Conservation (phyloP, 345 rosid genomes). For the Citropsis articulata region DNA sequence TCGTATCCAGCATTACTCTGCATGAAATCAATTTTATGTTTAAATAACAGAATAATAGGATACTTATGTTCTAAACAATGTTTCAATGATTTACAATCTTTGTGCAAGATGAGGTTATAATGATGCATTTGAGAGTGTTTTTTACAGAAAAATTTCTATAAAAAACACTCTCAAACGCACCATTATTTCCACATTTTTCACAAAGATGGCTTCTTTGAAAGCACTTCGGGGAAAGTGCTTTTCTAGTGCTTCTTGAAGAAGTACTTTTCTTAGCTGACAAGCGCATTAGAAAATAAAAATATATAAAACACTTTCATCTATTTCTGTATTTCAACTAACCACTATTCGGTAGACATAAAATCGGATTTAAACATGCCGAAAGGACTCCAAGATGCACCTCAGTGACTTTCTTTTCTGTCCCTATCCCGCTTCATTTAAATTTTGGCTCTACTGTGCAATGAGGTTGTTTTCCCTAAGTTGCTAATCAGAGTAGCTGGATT, state of each 20-base stretch:
- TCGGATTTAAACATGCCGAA: neutral
- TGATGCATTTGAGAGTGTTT: neutral
- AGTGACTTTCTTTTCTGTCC: conserved; percentile 6
- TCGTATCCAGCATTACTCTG: conserved; percentile 63
- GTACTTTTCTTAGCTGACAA: neutral
- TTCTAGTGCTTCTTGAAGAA: neutral
- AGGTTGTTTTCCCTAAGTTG: conserved; percentile 39
- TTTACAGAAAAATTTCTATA: neutral
- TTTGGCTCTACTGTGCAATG: conserved; percentile 8
- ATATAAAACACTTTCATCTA: neutral
- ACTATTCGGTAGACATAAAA: neutral
- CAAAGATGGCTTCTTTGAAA: neutral
- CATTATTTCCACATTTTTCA: neutral
- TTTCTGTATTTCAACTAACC: neutral
- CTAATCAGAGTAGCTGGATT: conserved; percentile 65
- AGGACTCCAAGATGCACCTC: neutral
- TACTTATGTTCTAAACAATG: neutral
- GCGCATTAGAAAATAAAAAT: neutral
- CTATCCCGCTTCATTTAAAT: neutral
- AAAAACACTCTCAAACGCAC: neutral
- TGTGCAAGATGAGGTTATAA: neutral
- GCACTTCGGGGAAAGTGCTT: neutral
- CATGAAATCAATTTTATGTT: neutral
- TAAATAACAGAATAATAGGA: neutral
- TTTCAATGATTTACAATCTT: neutral